Percentiles rank a stretch among this genome's conserved stretches.
These are phyloP conservation scores for Eremomyces bilateralis DNA, from an alignment of 495 filamentous ascomycete species.

Conservation along the genomic window DNA sequence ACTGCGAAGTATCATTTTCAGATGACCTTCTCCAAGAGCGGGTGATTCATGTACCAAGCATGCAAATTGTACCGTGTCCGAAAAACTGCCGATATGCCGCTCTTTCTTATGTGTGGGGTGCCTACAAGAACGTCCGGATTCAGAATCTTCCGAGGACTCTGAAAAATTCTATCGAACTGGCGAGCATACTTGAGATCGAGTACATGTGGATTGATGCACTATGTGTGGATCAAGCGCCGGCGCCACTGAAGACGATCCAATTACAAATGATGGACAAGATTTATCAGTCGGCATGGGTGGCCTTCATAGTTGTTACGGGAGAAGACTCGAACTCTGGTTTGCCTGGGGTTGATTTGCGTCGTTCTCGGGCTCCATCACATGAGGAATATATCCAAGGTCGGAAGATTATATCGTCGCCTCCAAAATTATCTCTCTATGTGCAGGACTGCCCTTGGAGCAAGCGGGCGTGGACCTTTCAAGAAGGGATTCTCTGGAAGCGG, in stretches of 20 bases:
- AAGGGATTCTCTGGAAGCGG: not conserved
- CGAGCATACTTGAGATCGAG: not conserved
- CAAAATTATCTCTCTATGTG: not conserved
- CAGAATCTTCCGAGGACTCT: not conserved
- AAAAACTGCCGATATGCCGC: not conserved
- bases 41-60: not conserved
- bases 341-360: not conserved
- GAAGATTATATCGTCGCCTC: not conserved
- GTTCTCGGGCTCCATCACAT: not conserved
- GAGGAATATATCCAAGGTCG: not conserved
- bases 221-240: not conserved
- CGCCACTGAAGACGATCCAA: not conserved
- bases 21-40: not conserved
- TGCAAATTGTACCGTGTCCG: not conserved
- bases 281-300: not conserved
- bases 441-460: not conserved
- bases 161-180: not conserved
- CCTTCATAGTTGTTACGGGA: not conserved
- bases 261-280: not conserved
- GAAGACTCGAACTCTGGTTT: not conserved
- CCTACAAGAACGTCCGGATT: not conserved
- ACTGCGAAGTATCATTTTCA: not conserved
- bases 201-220: not conserved
- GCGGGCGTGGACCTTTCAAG: not conserved
- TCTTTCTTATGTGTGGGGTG: conserved; percentile 1